Evolutionary conservation across 768 basidiomycete species (phyloP).

Genomic region (Thelephora ganbajun): DNA sequence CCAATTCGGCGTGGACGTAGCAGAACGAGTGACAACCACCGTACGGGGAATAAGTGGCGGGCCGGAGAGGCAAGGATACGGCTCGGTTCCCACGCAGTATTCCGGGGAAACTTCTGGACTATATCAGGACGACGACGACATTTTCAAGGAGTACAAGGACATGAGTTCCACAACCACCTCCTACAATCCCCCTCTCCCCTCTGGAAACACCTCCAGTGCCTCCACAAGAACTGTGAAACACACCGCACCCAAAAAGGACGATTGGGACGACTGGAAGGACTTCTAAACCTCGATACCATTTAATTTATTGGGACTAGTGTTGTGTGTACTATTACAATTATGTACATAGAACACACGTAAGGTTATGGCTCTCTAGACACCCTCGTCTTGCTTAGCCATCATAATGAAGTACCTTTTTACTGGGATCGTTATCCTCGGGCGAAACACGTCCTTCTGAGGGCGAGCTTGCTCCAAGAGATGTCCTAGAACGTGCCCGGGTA

Average conservation of each 20-base stretch:
- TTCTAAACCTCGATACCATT: constrained; percentile 18
- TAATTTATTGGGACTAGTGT: neutral
- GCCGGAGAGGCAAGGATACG: constrained; percentile 31
- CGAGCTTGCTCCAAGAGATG: no score
- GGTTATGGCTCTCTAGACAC: no score
- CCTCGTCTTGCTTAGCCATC: no score
- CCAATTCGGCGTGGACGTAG: constrained; percentile 78
- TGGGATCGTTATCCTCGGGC: no score
- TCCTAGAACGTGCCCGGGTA: no score
- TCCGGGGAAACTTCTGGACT: constrained; percentile 45
- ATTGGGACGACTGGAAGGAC: constrained; percentile 37
- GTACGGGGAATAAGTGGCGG: constrained; percentile 42
- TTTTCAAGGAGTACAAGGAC: constrained; percentile 37
- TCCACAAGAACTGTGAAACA: constrained; percentile 8
- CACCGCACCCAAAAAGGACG: constrained; percentile 18
- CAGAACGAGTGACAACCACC: constrained; percentile 51
- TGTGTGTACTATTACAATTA: no score
- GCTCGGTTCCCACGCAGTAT: constrained; percentile 21
- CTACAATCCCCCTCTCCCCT: constrained; percentile 2
- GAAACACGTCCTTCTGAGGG: no score
- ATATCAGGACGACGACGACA: constrained; percentile 49
- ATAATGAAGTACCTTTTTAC: no score
- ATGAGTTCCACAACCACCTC: neutral
- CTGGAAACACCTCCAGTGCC: constrained; percentile 7
- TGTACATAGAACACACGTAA: no score